Base-by-base conservation (phyloP, 2,329 filamentous ascomycete genomes). In the Rugonectria rugulosa region DNA sequence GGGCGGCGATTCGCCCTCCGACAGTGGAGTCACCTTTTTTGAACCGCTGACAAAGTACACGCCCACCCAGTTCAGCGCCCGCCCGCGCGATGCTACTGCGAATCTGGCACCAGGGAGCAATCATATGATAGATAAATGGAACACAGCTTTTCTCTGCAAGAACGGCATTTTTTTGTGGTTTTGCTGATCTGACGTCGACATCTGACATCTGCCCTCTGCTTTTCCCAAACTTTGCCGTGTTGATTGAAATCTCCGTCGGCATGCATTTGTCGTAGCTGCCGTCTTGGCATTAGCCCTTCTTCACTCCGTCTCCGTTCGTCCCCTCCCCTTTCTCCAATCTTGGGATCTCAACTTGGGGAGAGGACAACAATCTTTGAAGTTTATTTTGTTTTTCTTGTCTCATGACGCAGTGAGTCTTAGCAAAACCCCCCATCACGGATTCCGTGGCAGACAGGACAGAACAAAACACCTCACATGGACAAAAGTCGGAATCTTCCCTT, bases 1-100 rank as follows among this genome's bases (percentile, higher is more conserved):
- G 51, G 51, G 58, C 63, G 61, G 63, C 55, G 53, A 38, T 57
- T 56, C 57, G 56, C 56, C 42, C 56, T 53, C 63, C 63, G 63
- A 66, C 41, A n/a, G 24, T 52, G 45, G 37, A 29, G 43, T 15
- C 10, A n/a, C n/a, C 41, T n/a, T n/a, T 31, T 11, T 17, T 14
- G 11, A n/a, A n/a, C n/a, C n/a, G n/a, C n/a, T n/a, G n/a, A n/a
- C n/a, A n/a, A n/a, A n/a, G n/a, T n/a, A n/a, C n/a, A n/a, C n/a
- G n/a, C n/a, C n/a, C n/a, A n/a, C n/a, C n/a, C n/a, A n/a, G n/a
- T n/a, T n/a, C n/a, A n/a, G n/a, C n/a, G n/a, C n/a, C n/a, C n/a
- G n/a, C n/a, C n/a, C n/a, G n/a, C n/a, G n/a, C n/a, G n/a, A n/a
- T n/a, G n/a, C n/a, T n/a, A n/a, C n/a, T n/a, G n/a, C n/a, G n/a